Evolutionary conservation across 331 rosid genomes (phyloP).

Genomic region (Prunus yedoensis): DNA sequence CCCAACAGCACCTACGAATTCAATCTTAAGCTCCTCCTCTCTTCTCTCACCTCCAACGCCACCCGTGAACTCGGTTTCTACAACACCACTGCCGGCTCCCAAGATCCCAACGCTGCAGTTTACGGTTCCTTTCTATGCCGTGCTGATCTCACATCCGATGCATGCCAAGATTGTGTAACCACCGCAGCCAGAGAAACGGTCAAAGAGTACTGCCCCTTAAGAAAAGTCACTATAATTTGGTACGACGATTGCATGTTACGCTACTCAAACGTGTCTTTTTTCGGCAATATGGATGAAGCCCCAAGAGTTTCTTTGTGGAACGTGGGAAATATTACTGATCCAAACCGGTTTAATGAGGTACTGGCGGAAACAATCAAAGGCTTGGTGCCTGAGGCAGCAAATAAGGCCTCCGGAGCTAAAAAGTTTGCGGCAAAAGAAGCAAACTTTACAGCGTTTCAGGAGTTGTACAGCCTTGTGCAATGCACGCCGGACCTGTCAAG

Average conservation of each 20-base stretch:
- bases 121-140: constrained; percentile 43
- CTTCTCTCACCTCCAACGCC: constrained; percentile 35
- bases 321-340: too few relatives aligned
- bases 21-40: constrained; percentile 31
- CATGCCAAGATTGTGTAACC: constrained; percentile 17
- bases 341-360: too few relatives aligned
- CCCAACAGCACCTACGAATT: constrained; percentile 29
- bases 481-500: constrained; percentile 46
- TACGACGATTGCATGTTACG: constrained; percentile 37
- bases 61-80: constrained; percentile 19
- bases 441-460: neutral
- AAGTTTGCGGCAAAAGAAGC: constrained; percentile 34
- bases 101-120: neutral
- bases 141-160: constrained; percentile 15
- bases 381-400: constrained; percentile 1
- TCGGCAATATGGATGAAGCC: neutral
- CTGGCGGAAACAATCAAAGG: neutral
- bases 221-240: constrained; percentile 30
- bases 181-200: neutral
- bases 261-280: constrained; percentile 17
- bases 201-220: constrained; percentile 3
- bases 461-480: constrained; percentile 44
- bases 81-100: constrained; percentile 15
- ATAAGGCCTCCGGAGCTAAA: neutral
- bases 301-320: neutral